These are phyloP conservation scores for Aspergillus ochraceoroseus DNA, from an alignment of 2,329 filamentous ascomycete genomes.

Conservation along the genomic window DNA sequence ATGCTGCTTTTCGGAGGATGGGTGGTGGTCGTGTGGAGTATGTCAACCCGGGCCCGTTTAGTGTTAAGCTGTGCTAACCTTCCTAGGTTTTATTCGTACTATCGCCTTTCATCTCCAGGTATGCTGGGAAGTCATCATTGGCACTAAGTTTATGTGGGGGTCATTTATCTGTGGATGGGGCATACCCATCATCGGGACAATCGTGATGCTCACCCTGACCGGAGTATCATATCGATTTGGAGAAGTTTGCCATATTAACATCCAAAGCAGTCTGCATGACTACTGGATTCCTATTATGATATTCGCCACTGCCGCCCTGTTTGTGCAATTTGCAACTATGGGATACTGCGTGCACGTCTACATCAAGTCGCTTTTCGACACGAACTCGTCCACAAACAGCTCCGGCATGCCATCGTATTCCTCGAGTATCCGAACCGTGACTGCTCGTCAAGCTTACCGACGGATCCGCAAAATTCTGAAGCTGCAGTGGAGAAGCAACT, in stretches of 20 bases:
- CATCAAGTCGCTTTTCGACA: slow-evolving; percentile 73
- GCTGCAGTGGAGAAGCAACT: slow-evolving; percentile 90
- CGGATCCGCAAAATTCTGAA: slow-evolving; percentile 80
- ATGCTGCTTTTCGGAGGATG: slow-evolving; percentile 83
- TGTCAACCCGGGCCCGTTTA: slow-evolving; percentile 21
- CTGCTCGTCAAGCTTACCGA: slow-evolving; percentile 80
- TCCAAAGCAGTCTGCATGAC: slow-evolving; percentile 71
- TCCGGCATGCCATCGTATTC: slow-evolving; percentile 71
- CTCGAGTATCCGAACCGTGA: slow-evolving; percentile 70
- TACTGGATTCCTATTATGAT: slow-evolving; percentile 87
- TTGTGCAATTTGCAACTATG: slow-evolving; percentile 81
- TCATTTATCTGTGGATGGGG: slow-evolving; percentile 79
- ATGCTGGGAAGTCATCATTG: slow-evolving; percentile 91
- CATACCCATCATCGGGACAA: slow-evolving; percentile 69
- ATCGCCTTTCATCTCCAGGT: slow-evolving; percentile 94
- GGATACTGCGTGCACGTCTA: slow-evolving; percentile 94
- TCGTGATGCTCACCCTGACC: slow-evolving; percentile 72
- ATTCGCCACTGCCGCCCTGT: slow-evolving; percentile 68
- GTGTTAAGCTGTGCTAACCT: too few relatives aligned
- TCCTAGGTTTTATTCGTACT: slow-evolving; percentile 71
- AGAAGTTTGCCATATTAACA: slow-evolving; percentile 88
- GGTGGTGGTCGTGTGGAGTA: slow-evolving; percentile 75
- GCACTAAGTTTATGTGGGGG: slow-evolving; percentile 81
- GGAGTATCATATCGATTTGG: slow-evolving; percentile 95
- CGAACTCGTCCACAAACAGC: slow-evolving; percentile 60